Evolutionary conservation across 1,284 basidiomycete genomes (phyloP), one percentile per base, ranked within the genome.

Genomic region (Golubevia sp.): DNA sequence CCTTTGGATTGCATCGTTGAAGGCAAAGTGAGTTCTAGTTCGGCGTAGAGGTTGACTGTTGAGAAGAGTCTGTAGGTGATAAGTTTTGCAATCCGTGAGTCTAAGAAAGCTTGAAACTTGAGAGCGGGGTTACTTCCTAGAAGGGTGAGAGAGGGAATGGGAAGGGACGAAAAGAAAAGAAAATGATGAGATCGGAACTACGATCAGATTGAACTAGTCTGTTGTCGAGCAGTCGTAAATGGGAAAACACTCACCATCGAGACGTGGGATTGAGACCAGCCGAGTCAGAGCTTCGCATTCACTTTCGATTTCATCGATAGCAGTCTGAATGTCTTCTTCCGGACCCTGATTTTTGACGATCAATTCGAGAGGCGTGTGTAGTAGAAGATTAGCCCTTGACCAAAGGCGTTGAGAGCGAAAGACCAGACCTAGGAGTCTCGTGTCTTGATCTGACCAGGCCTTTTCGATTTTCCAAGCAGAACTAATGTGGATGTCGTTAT

Each of bases 301-400:
- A 27, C 62, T 62, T 61, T 76, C 74, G 67, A 74, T 71, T 55
- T 74, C 67, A 52, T 62, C 64, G 49, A 76, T 68, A 30, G 71
- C 67, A 21, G 55, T 59, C 63, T 76, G 74, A 53, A 76, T 65
- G 52, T 76, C 71, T n/a, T 68, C 67, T 59, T 76, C 71, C 15
- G 69, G 67, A 34, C 68, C 70, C 38, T 62, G 58, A 6, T 70
- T 72, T 20, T 62, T 65, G 55, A 72, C 60, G 23, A 76, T 68
- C 53, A 71, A 69, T 30, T 68, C 59, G 7, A 76, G 60, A 7
- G 74, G 74, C 7, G 70, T 76, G 50, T 76, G 68, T 58, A 76
- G 51, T 60, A 76, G 11, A 11, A 34, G 30, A 34, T 34, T 34
- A 11, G 30, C 30, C 11, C 30, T 34, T 5, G 4, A 5, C 30